A percentile compares a stretch with the other conserved stretches of the same genome.
These are phyloP conservation scores for Reticulascus tulasneorum DNA, from an alignment of 2,329 filamentous ascomycete species.

Conservation along the genomic window DNA sequence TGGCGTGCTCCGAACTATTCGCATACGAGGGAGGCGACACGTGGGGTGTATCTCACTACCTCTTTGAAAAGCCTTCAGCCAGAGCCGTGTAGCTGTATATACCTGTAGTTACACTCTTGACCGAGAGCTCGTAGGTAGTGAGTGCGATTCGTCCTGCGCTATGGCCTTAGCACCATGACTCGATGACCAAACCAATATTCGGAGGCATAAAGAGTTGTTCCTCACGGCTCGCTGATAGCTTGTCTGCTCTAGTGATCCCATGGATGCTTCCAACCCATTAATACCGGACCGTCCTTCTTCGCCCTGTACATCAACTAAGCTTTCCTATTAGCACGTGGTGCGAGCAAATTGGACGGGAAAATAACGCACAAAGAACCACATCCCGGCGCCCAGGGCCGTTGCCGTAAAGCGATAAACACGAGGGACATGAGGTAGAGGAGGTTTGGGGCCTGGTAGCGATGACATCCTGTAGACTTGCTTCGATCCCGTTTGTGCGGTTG, in stretches of 20 bases:
- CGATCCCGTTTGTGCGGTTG: too few species aligned
- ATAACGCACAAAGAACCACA: slow-evolving; percentile 95
- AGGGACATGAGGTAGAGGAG: slow-evolving; percentile 45
- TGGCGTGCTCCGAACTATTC: slow-evolving; percentile 69
- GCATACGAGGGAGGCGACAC: slow-evolving; percentile 61
- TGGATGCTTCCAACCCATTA: slow-evolving; percentile 92
- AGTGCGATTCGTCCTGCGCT: too few species aligned
- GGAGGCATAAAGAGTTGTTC: too few species aligned
- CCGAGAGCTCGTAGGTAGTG: too few species aligned
- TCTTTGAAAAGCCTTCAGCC: slow-evolving; percentile 55
- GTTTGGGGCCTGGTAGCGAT: slow-evolving; percentile 28
- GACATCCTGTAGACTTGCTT: too few species aligned
- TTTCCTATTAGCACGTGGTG: background rate
- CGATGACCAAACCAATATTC: too few species aligned
- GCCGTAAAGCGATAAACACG: slow-evolving; percentile 78
- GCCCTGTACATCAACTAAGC: slow-evolving; percentile 87
- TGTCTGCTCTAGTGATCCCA: slow-evolving; percentile 74
- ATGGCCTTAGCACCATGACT: too few species aligned
- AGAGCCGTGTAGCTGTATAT: too few species aligned
- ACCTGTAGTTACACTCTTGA: too few species aligned
- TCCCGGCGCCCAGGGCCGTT: slow-evolving; percentile 84
- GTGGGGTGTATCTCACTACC: slow-evolving; percentile 64
- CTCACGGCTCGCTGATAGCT: too few species aligned
- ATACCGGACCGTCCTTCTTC: slow-evolving; percentile 88
- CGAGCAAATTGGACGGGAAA: background rate